Evolutionary conservation across 495 filamentous ascomycete genomes (phyloP).

Genomic region (Letharia columbiana): DNA sequence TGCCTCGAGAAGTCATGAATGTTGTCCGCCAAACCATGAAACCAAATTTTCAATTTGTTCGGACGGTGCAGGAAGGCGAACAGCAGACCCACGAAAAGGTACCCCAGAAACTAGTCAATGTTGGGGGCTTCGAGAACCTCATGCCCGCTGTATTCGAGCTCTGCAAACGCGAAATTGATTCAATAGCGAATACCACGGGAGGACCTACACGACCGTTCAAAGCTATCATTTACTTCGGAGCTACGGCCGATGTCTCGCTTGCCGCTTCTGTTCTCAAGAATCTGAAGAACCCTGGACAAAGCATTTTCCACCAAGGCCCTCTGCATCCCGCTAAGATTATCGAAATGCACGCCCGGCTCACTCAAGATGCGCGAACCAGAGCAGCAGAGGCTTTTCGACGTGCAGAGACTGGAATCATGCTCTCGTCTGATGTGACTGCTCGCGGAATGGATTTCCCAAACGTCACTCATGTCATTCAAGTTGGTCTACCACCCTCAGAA

Average conservation of each 20-base stretch:
- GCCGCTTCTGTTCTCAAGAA: constrained; percentile 50
- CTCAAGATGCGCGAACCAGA: constrained; percentile 56
- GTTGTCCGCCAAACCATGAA: constrained; percentile 65
- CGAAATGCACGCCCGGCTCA: constrained; percentile 72
- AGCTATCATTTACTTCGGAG: constrained; percentile 82
- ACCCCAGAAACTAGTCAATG: constrained; percentile 61
- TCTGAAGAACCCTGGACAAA: constrained; percentile 33
- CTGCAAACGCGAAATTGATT: constrained; percentile 44
- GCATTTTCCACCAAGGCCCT: constrained; percentile 32
- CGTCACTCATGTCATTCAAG: constrained; percentile 64
- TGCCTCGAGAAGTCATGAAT: constrained; percentile 70
- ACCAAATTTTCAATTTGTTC: constrained; percentile 69
- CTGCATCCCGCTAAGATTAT: constrained; percentile 42
- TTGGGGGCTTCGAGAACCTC: constrained; percentile 63
- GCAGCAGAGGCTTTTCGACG: constrained; percentile 64
- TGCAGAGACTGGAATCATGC: constrained; percentile 58
- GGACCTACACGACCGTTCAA: constrained; percentile 63
- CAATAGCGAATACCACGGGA: constrained; percentile 26
- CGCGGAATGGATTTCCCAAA: constrained; percentile 79
- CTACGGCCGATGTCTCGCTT: constrained; percentile 62
- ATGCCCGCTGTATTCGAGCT: constrained; percentile 73
- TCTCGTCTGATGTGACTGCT: constrained; percentile 91
- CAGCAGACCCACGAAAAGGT: constrained; percentile 73
- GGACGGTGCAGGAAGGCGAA: constrained; percentile 74
- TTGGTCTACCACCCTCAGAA: constrained; percentile 50